Evolutionary conservation across 2,329 filamentous ascomycete species (phyloP).

Genomic region (Aspergillus cejpii): DNA sequence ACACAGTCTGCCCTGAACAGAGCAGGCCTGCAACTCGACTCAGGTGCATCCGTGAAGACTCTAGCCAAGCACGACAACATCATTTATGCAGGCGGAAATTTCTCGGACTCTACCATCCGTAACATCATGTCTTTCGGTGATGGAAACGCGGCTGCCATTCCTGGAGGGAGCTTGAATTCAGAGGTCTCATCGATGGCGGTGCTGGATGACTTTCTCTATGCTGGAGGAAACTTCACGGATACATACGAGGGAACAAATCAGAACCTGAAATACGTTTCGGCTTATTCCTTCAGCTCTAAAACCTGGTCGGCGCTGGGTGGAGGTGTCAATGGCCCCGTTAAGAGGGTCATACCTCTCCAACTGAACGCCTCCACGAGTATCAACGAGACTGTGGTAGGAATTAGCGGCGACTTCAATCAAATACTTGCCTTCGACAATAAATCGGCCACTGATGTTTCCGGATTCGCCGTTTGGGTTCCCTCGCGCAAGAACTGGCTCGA

Average conservation of each 20-base stretch:
- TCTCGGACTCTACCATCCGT: constrained; percentile 59
- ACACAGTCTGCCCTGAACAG: constrained; percentile 67
- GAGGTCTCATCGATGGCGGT: constrained; percentile 66
- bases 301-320: constrained; percentile 74
- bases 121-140: constrained; percentile 72
- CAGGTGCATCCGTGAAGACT: constrained; percentile 61
- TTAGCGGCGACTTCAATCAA: constrained; percentile 72
- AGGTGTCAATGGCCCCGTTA: constrained; percentile 75
- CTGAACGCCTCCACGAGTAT: constrained; percentile 67
- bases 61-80: constrained; percentile 59
- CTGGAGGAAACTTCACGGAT: constrained; percentile 78
- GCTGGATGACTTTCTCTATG: constrained; percentile 62
- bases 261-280: constrained; percentile 68
- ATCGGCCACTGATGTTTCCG: constrained; percentile 55
- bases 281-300: constrained; percentile 63
- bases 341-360: constrained; percentile 65
- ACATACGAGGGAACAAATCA: constrained; percentile 55
- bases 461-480: constrained; percentile 88
- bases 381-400: constrained; percentile 66
- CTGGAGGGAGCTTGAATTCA: constrained; percentile 70
- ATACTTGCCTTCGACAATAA: constrained; percentile 62
- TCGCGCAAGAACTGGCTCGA: constrained; percentile 81
- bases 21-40: constrained; percentile 63
- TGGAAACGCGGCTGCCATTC: constrained; percentile 54
- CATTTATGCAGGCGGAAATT: constrained; percentile 77